A percentile compares a stretch with the other conserved stretches of the same genome.
Conservation (phyloP, 139 green algal genomes). For the Mesotaenium endlicherianum region DNA sequence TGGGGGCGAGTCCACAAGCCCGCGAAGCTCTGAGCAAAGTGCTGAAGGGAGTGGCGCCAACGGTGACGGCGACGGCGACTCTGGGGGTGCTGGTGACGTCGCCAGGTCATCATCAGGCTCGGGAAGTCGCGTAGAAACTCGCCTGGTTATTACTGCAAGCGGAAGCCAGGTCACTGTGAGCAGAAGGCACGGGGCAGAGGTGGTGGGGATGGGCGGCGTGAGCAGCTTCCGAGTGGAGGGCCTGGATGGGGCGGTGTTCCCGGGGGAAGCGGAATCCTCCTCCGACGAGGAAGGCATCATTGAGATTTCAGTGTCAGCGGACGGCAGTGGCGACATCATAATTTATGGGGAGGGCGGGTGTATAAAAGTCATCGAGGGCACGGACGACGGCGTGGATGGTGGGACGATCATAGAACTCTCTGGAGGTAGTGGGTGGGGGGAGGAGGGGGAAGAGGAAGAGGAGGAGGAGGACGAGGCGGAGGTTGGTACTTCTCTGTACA, state of each 20-base stretch:
- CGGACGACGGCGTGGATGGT: neutral
- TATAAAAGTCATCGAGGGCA: neutral
- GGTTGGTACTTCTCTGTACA: constrained; percentile 29
- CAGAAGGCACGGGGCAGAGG: neutral
- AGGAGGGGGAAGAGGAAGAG: neutral
- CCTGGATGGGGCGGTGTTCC: neutral
- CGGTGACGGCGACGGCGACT: neutral
- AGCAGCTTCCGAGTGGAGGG: neutral
- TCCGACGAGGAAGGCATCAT: neutral
- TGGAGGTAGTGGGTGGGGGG: neutral
- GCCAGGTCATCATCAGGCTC: neutral
- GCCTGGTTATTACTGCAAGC: neutral
- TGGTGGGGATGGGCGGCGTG: neutral
- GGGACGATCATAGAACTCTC: constrained; percentile 7
- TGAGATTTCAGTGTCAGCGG: constrained; percentile 1
- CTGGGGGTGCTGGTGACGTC: neutral
- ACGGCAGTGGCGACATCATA: neutral
- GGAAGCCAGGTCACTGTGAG: neutral
- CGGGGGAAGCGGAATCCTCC: neutral
- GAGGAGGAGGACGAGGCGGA: constrained; percentile 23
- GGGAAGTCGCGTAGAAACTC: too few species aligned
- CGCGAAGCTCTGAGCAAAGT: neutral
- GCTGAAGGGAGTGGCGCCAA: neutral
- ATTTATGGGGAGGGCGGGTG: neutral
- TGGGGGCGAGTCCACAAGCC: neutral